phyloP scores from a whole-genome alignment of 2,329 filamentous ascomycete genomes.

The Fusarium buxicola region DNA sequence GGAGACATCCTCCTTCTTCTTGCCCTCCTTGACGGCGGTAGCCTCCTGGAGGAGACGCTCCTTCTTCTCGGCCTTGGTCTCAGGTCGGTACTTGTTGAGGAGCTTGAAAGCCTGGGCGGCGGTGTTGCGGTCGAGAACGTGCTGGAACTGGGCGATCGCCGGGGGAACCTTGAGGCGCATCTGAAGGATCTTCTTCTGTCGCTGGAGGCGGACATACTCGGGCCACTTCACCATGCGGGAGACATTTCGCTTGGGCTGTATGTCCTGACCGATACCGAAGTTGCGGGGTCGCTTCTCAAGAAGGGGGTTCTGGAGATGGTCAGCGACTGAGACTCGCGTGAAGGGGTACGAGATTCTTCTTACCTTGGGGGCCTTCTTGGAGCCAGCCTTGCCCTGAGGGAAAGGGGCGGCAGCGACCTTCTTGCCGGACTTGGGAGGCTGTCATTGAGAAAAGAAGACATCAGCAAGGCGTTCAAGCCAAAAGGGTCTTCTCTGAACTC shows the following conservation, averaged over 20 bases:
- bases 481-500: conserved; percentile 89
- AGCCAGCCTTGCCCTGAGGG: conserved; percentile 89
- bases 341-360: conserved; percentile 53
- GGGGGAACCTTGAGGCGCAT: conserved; percentile 98
- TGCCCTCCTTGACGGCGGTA: conserved; percentile 96
- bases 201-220: conserved; percentile 98
- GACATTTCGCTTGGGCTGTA: conserved; percentile 95
- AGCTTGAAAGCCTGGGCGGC: conserved; percentile 98
- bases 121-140: conserved; percentile 95
- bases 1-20: conserved; percentile 99
- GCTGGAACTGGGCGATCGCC: conserved; percentile 96
- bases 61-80: conserved; percentile 99
- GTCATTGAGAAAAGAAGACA: conserved; percentile 99
- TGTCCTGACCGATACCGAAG: conserved; percentile 99
- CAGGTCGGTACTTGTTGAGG: conserved; percentile 99
- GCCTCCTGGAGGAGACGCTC: conserved; percentile 99
- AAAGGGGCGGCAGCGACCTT: conserved; percentile 98
- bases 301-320: conserved; percentile 84
- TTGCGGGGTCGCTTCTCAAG: conserved; percentile 98
- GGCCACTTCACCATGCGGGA: conserved; percentile 99
- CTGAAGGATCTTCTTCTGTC: conserved; percentile 94
- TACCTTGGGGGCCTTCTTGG: conserved; percentile 98
- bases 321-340: not conserved
- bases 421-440: conserved; percentile 99
- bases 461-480: conserved; percentile 88